A percentile compares a stretch with the other conserved stretches of the same genome.
Evolutionary conservation across 768 basidiomycete species (phyloP).

Genomic region (Pleurotus cornucopiae): DNA sequence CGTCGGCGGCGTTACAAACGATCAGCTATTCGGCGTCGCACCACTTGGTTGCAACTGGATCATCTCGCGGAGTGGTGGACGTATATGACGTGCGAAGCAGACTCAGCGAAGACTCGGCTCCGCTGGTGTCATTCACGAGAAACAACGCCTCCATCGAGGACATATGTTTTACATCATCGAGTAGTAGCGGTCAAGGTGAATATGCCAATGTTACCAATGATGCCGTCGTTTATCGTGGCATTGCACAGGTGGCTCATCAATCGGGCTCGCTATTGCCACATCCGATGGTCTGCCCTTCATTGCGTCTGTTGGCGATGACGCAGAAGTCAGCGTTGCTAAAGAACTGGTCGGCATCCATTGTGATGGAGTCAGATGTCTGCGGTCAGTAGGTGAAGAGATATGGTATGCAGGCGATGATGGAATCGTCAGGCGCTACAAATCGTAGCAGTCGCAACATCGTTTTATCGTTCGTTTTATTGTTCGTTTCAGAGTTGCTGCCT

Average conservation of each 20-base stretch:
- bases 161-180: conserved; percentile 28
- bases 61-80: conserved; percentile 47
- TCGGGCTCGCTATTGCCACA: conserved; percentile 44
- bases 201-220: conserved; percentile 4
- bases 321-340: conserved; percentile 26
- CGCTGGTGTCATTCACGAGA: conserved; percentile 38
- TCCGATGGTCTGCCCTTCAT: conserved; percentile 61
- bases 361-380: conserved; percentile 48
- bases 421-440: conserved; percentile 45
- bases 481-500: too few relatives aligned
- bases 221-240: neutral
- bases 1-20: conserved; percentile 28
- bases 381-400: conserved; percentile 23
- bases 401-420: conserved; percentile 67
- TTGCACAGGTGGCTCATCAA: conserved; percentile 9
- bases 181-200: neutral
- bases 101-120: conserved; percentile 19
- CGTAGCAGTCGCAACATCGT: neutral
- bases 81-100: conserved; percentile 50
- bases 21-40: conserved; percentile 38
- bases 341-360: conserved; percentile 62
- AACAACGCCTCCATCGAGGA: conserved; percentile 49
- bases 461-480: too few relatives aligned
- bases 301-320: conserved; percentile 40
- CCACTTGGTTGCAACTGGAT: conserved; percentile 56